Evolutionary conservation across 2,329 filamentous ascomycete species (phyloP), one percentile per base, ranked within the genome.

Genomic region (Colletotrichum cereale): DNA sequence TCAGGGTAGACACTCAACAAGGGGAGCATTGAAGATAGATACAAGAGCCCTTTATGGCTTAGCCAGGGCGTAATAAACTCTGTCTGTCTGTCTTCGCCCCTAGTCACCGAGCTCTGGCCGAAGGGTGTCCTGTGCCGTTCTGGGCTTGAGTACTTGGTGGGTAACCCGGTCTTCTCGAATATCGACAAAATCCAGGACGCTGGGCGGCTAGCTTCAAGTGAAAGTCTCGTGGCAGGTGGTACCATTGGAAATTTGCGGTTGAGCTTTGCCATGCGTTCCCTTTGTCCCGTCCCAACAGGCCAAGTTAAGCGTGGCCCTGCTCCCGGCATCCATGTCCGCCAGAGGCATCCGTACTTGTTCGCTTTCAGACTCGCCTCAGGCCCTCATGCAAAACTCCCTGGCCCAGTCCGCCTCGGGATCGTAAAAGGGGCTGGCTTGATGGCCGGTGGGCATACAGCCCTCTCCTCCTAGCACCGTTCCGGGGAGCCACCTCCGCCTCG

Each of bases 381-480:
- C 38, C 38, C 64, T 60, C 65, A 38, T 53, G 36, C 53, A 61
- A 24, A 55, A 24, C n/a, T 50, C 44, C 38, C 40, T 57, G 44
- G 44, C 34, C 26, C 57, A 31, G 26, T 34, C 24, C 34, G 36
- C 7, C 61, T 53, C 10, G 34, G 36, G 24, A 24, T 57, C 31
- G 24, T 24, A 50, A 57, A 36, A 53, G 60, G 68, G 58, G n/a
- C n/a, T n/a, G n/a, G n/a, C 68, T 63, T 71, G 68, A 53, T 71
- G 52, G 40, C 44, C 26, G 58, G 38, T 38, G 65, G 47, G 50
- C 34, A 67, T 16, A 36, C 52, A 47, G 38, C 36, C 26, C 36
- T 42, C 36, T 44, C 47, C 65, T 60, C 47, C 65, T 60, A 71
- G 53, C 18, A 52, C 58, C 16, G 21, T 68, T 71, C 58, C 68